Conservation (phyloP, 805 yeast genomes). For the Yarrowia phangngaensis region DNA sequence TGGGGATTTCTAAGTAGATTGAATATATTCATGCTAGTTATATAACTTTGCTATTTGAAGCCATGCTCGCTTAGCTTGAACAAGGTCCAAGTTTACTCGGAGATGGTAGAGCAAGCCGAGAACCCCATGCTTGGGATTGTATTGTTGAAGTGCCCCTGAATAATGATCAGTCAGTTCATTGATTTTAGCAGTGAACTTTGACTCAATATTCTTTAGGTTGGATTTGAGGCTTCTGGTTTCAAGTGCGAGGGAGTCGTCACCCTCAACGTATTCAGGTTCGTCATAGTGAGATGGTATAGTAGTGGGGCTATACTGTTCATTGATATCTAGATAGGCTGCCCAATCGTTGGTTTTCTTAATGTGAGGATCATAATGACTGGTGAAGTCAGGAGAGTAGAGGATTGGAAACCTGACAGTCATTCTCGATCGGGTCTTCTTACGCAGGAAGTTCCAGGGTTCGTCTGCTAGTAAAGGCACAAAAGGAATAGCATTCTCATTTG, state of each 20-base stretch:
- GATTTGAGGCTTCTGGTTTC: background rate
- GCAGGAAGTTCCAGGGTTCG: constrained; percentile 31
- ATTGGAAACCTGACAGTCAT: constrained; percentile 41
- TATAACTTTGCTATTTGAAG: constrained; percentile 1
- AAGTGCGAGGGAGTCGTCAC: too few relatives aligned
- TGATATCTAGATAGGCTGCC: constrained; percentile 47
- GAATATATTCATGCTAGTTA: background rate
- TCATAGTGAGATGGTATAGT: background rate
- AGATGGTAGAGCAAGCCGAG: constrained; percentile 12
- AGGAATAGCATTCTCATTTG: constrained; percentile 40
- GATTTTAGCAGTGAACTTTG: background rate
- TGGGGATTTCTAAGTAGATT: constrained; percentile 32
- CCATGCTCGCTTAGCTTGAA: constrained; percentile 1
- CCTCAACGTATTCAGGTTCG: background rate
- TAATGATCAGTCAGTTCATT: background rate
- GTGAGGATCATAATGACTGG: constrained; percentile 14
- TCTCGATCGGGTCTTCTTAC: constrained; percentile 40
- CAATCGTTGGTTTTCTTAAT: constrained; percentile 37
- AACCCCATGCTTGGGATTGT: background rate
- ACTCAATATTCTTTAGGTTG: background rate
- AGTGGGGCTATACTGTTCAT: constrained; percentile 44
- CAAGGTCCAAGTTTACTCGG: constrained; percentile 4
- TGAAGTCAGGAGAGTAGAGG: constrained; percentile 28
- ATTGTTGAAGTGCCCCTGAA: constrained; percentile 2
- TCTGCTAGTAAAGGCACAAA: constrained; percentile 56